Base-by-base conservation (phyloP, 352 stramenopile species). In the Phytophthora colocasiae region DNA sequence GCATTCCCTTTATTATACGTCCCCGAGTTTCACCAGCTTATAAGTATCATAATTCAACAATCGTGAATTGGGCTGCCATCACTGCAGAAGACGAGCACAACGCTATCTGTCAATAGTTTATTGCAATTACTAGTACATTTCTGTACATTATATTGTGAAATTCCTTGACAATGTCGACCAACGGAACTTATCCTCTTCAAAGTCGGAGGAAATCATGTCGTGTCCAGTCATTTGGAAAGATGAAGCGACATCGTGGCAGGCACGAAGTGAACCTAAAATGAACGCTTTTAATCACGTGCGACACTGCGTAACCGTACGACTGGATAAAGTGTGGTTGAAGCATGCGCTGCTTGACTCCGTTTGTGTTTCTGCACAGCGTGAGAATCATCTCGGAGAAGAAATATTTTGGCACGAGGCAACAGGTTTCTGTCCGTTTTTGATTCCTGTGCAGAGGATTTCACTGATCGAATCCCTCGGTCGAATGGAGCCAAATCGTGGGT, bases 241-340 rank as follows among this genome's bases (percentile, higher is more conserved):
- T 31, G 29, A 31, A 43, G 32, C 29, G 1, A 19, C 41, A 27
- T 19, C 29, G 26, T 50, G 55, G 55, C 14, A 43, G 12, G 38
- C 12, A 3, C 50, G 45, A 54, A 54, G 11, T 50, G 59, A 50
- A 63, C 51, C 59, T 24, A 68, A 68, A 62, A 12, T 62, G 6
- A 49, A 38, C 17, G 17, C 34, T 15, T 27, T 52, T 51, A 50
- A 24, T 44, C 29, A 50, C 58, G 49, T 66, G 58, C 15, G 59
- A 67, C 50, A 61, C 32, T 36, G 27, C 27, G 27, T 31, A 31
- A 31, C 27, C 7, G 27, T 4, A 54, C 58, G 40, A 60, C 44
- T 43, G 29, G 50, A 50, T 31, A 29, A 32, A 56, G 22, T 29
- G 45, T 32, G 19, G 10, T 24, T 49, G 34, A 47, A 62, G 59